phyloP scores from a whole-genome alignment of 2,329 filamentous ascomycete species.

The Ceratocystiopsis brevicomis region DNA sequence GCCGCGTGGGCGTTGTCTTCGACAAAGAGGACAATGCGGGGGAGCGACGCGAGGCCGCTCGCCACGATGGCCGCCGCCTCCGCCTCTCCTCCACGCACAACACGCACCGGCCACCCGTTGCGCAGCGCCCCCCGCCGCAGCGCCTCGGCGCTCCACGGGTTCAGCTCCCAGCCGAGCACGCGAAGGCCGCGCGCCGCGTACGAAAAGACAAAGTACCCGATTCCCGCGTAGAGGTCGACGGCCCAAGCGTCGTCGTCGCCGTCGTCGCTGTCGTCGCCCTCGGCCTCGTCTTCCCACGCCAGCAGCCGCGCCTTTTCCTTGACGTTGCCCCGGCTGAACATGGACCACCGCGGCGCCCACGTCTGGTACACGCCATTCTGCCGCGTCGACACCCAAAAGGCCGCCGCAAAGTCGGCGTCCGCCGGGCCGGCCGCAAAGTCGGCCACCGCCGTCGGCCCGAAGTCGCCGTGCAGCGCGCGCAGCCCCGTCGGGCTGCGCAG shows the following conservation, averaged over 20 bases:
- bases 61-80: conserved; percentile 18
- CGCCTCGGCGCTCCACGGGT: conserved; percentile 73
- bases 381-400: conserved; percentile 61
- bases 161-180: conserved; percentile 79
- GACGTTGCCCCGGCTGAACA: conserved; percentile 86
- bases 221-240: conserved; percentile 78
- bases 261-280: background rate
- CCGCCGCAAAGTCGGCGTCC: conserved; percentile 36
- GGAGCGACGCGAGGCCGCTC: background rate
- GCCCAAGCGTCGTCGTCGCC: conserved; percentile 23
- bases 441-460: conserved; percentile 33
- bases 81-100: conserved; percentile 26
- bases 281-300: conserved; percentile 20
- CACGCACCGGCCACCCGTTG: conserved; percentile 45
- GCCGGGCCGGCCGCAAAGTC: conserved; percentile 13
- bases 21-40: conserved; percentile 44
- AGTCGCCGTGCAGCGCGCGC: conserved; percentile 52
- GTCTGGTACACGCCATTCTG: conserved; percentile 68
- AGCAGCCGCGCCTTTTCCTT: conserved; percentile 71
- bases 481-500: conserved; percentile 56
- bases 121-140: conserved; percentile 52
- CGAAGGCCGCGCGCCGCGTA: conserved; percentile 54
- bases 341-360: conserved; percentile 80
- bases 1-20: conserved; percentile 45
- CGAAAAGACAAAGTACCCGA: conserved; percentile 83